Base-by-base conservation (phyloP, 495 filamentous ascomycete species). In the Parathielavia appendiculata region DNA sequence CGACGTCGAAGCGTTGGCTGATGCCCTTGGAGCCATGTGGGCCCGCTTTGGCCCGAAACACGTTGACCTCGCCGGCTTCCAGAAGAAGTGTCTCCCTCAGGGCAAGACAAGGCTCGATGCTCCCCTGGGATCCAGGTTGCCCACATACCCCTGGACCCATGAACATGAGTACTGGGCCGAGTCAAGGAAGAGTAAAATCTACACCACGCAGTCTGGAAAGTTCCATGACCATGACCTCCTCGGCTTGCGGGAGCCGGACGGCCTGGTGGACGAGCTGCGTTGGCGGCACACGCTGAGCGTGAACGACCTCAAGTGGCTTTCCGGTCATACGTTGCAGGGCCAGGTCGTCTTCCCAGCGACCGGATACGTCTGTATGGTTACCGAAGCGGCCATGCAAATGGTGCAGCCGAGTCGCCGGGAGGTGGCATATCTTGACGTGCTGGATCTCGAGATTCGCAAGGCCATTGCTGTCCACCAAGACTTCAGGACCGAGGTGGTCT, bases 291-390 rank as follows among this genome's bases (percentile, higher is more conserved):
- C 71, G 10, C 52, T 83, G 1, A 57, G 65, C 4, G 34, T 64
- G 0, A 47, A 46, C 0, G 77, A 83, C 49, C 49, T 72, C 0
- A 68, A 71, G 0, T 84, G 79, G 79, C 41, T 83, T 0, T 12
- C 51, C 0, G 73, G 73, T 32, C 81, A 83, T 59, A 53, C 54
- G 7, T 9, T 76, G 2, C 67, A 76, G 19, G 43, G 65, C 16
- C 69, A 74, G 47, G 55, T 58, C 2, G 69, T 88, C 0, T 82
- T 83, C 44, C 83, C 85, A 3, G 81, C 70, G 10, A 73, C 82
- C 0, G 79, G 71, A 0, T 85, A 81, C 56, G 52, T 79, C 1
- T 66, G 67, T 4, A 72, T 75, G 32, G 76, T 75, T 0, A 34
- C 81, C 0, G 83, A 87, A 55, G 75, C 75, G 0, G 57, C 26